phyloP scores from a whole-genome alignment of 129 eudicot species.

The Lactuca sativa region DNA sequence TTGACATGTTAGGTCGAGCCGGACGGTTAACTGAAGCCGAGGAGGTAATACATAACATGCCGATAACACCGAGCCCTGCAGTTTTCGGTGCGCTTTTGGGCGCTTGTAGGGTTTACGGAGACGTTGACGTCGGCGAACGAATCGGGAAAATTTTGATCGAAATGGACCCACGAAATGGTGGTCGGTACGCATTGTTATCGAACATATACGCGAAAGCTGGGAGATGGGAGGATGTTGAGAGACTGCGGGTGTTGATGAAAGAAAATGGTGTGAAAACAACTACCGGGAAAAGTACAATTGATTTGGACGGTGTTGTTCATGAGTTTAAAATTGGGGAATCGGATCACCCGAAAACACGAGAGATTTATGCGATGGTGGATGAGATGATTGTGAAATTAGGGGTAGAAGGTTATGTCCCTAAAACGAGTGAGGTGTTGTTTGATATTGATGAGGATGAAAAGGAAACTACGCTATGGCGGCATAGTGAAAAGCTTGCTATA shows the following conservation, averaged over 20 bases:
- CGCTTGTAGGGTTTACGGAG: constrained; percentile 54
- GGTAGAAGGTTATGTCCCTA: constrained; percentile 42
- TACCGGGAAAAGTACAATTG: constrained; percentile 50
- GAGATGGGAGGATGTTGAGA: constrained; percentile 52
- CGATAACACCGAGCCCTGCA: constrained; percentile 50
- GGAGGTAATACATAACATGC: constrained; percentile 47
- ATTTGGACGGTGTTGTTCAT: constrained; percentile 45
- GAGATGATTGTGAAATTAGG: constrained; percentile 37
- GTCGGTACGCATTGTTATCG: constrained; percentile 50
- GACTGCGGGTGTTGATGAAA: constrained; percentile 50
- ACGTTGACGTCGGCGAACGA: constrained; percentile 48
- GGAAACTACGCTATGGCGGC: constrained; percentile 50
- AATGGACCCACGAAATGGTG: constrained; percentile 59
- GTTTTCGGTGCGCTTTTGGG: constrained; percentile 66
- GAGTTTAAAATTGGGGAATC: constrained; percentile 59
- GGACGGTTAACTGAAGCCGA: constrained; percentile 54
- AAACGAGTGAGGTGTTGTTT: constrained; percentile 51
- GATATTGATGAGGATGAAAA: constrained; percentile 59
- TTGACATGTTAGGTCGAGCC: constrained; percentile 53
- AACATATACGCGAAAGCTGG: constrained; percentile 71
- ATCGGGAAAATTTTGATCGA: constrained; percentile 48
- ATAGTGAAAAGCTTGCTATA: constrained; percentile 63
- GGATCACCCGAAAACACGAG: constrained; percentile 46
- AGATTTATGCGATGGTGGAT: constrained; percentile 42
- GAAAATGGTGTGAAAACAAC: constrained; percentile 46